These are phyloP conservation scores for Phytophthora kernoviae DNA, from an alignment of 352 stramenopile genomes.

Conservation along the genomic window DNA sequence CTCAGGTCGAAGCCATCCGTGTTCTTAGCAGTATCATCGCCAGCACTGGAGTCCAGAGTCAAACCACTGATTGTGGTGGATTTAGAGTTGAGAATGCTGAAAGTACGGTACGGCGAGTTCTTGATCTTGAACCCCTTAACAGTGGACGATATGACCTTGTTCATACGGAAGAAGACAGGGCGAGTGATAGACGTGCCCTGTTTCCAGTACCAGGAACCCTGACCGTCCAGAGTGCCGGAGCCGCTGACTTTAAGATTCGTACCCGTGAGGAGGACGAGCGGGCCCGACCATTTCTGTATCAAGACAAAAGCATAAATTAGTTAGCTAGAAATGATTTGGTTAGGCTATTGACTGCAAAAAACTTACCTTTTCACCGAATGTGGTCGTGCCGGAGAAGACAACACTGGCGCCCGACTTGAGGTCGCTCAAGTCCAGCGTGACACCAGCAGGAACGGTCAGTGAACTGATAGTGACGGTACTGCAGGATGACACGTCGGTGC, in stretches of 20 bases:
- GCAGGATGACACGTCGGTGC: conserved; percentile 17
- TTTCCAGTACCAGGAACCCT: conserved; percentile 2
- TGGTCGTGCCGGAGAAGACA: conserved; percentile 33
- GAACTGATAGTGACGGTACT: conserved; percentile 21
- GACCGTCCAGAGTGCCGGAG: conserved; percentile 1
- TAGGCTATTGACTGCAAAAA: not conserved
- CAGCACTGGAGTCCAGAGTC: conserved; percentile 10
- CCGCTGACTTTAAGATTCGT: not conserved
- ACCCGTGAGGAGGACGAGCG: conserved; percentile 17
- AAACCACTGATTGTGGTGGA: conserved; percentile 11
- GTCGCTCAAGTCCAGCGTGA: conserved; percentile 32
- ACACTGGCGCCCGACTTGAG: conserved; percentile 23
- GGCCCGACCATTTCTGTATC: conserved; percentile 22
- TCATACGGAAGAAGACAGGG: conserved; percentile 1
- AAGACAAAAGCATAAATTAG: not conserved
- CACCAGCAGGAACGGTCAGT: conserved; percentile 21
- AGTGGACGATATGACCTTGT: not conserved
- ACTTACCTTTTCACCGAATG: conserved; percentile 17
- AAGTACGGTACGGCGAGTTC: conserved; percentile 35
- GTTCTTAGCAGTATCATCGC: conserved; percentile 7
- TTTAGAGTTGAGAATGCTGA: conserved; percentile 26
- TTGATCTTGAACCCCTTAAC: conserved; percentile 34
- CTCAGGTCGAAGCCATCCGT: conserved; percentile 14
- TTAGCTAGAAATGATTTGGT: not conserved
- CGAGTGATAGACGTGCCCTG: conserved; percentile 1